Evolutionary conservation across 345 rosid genomes (phyloP), one percentile per base, ranked within the genome.

Genomic region (Dipteronia sinensis): DNA sequence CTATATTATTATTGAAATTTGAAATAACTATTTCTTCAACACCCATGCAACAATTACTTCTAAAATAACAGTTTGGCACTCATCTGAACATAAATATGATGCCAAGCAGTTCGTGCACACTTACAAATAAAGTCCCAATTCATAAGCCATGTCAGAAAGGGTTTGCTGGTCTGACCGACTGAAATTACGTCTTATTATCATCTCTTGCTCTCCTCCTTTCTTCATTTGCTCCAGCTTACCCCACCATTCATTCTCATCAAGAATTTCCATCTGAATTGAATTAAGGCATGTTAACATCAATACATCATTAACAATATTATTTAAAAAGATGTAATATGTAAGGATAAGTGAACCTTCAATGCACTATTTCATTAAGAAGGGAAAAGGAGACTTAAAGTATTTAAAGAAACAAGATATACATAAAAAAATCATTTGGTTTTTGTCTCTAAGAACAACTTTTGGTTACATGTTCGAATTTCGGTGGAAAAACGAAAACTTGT

Each of bases 161-260:
- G 75, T 84, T 79, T 95, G 90, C 81, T 90, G 99, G 79, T 95
- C 97, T 1, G 79, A 70, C 0, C 94, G 86, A 81, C 93, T 93
- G 73, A 83, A 93, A 69, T 85, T 93, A 69, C 85, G 88, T 84
- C 86, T 95, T 17, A 92, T 82, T 55, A 92, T 80, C 92, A 92
- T 77, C 86, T 93, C 99, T 79, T 90, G 94, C 76, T 88, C 96
- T 55, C 89, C 86, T 63, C 90, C 85, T 10, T 73, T 66, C 83
- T 88, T 89, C 90, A 94, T 80, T 79, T 82, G 88, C 86, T 90
- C 87, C 82, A 95, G 88, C 91, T 88, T 92, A 85, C 81, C 83
- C 98, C 96, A 85, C 98, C 96, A 91, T 80, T 91, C 98, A 69
- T 87, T 86, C 86, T 91, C 93, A 78, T 95, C 90, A 67, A 95